A percentile compares a stretch with the other conserved stretches of the same genome.
These are phyloP conservation scores for Cordyceps fumosorosea DNA, from an alignment of 2,329 filamentous ascomycete species.

Conservation along the genomic window DNA sequence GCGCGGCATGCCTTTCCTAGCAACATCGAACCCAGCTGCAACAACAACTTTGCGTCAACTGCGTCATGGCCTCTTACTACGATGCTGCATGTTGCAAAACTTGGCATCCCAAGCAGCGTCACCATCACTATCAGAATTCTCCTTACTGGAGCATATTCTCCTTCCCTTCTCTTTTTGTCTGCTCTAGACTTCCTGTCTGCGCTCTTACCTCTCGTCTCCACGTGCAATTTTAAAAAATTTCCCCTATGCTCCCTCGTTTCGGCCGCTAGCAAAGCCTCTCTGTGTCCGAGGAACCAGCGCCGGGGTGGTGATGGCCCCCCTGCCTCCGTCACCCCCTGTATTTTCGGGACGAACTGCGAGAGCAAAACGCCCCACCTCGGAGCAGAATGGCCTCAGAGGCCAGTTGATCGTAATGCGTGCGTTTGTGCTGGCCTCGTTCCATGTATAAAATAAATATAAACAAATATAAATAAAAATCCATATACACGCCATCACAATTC, in stretches of 20 bases:
- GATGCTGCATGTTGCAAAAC: not conserved
- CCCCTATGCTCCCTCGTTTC: not conserved
- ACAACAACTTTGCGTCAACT: not conserved
- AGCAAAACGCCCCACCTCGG: not conserved
- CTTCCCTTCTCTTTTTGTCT: not conserved
- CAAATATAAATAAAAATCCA: not conserved
- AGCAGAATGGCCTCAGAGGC: not conserved
- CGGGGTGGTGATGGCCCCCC: not conserved
- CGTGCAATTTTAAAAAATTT: constrained; percentile 9
- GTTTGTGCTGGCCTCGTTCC: not conserved
- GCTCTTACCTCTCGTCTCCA: not conserved
- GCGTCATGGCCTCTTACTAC: not conserved
- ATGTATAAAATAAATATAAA: no score
- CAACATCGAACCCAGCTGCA: not conserved
- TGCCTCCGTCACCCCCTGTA: not conserved
- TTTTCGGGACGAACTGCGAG: not conserved
- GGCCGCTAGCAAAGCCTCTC: not conserved
- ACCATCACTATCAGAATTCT: not conserved
- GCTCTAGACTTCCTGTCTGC: not conserved
- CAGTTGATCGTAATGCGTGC: not conserved
- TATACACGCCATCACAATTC: not conserved
- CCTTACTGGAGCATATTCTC: not conserved
- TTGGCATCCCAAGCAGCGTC: not conserved
- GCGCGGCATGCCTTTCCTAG: not conserved
- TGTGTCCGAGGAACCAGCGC: not conserved